A percentile compares a stretch with the other conserved stretches of the same genome.
These are phyloP conservation scores for Polytrichum commune DNA, from an alignment of 225 moss, liverwort and hornwort genomes.

Conservation along the genomic window DNA sequence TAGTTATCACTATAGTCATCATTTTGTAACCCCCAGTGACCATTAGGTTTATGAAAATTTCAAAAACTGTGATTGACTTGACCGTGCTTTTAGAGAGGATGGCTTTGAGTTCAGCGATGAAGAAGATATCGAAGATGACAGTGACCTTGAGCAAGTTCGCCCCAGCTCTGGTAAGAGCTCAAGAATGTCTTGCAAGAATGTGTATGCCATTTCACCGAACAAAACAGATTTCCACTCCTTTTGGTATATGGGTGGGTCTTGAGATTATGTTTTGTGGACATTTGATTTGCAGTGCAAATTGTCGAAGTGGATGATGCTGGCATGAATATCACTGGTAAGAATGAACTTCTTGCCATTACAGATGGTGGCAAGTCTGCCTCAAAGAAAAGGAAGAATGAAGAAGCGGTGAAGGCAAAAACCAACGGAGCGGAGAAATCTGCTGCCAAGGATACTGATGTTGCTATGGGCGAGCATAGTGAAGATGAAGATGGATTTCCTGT, in stretches of 20 bases:
- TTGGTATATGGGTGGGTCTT: too few species aligned
- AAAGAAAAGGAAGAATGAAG: constrained; percentile 51
- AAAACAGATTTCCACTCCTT: too few species aligned
- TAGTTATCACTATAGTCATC: too few species aligned
- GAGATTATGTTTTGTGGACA: not conserved
- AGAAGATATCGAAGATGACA: constrained; percentile 24
- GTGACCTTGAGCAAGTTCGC: constrained; percentile 25
- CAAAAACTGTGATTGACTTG: not conserved
- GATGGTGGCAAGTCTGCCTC: constrained; percentile 22
- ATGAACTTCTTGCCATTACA: constrained; percentile 1
- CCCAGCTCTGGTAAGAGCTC: constrained; percentile 38
- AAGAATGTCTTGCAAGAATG: too few species aligned
- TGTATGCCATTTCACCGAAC: too few species aligned
- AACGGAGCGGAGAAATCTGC: constrained; percentile 8
- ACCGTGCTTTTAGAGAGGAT: constrained; percentile 20
- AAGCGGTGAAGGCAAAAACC: constrained; percentile 9
- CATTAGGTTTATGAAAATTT: too few species aligned
- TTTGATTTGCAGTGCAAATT: constrained; percentile 38
- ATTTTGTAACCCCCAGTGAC: too few species aligned
- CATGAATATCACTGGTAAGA: constrained; percentile 11
- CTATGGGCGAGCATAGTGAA: constrained; percentile 46
- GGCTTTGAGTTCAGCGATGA: constrained; percentile 37
- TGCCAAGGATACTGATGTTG: constrained; percentile 24
- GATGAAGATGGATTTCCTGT: constrained; percentile 77
- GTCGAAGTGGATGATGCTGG: constrained; percentile 28